These are phyloP conservation scores for Colletotrichum siamense DNA, from an alignment of 2,329 filamentous ascomycete species.

Conservation along the genomic window DNA sequence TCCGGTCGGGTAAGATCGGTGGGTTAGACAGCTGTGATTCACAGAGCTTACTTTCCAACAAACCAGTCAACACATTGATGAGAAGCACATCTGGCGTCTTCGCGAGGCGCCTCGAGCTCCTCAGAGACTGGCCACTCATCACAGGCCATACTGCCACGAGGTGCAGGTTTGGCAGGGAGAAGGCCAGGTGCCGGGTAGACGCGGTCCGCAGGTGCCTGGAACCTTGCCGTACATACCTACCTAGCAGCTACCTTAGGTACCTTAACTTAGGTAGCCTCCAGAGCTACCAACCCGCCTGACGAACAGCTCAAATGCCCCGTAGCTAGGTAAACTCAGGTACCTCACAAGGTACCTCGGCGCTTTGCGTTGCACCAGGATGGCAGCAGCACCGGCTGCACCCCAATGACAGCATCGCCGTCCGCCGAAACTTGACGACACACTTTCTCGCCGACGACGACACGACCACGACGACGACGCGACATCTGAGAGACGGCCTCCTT, in stretches of 20 bases:
- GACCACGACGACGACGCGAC: slow-evolving; percentile 10
- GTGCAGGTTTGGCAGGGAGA: neutral
- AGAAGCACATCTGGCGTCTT: neutral
- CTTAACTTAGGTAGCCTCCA: neutral
- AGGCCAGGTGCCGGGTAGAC: neutral
- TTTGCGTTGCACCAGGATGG: slow-evolving; percentile 8
- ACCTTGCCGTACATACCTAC: neutral
- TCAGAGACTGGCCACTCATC: neutral
- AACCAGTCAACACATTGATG: neutral
- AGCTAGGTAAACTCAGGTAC: neutral
- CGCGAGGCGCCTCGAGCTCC: neutral
- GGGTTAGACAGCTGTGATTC: neutral
- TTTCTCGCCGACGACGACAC: neutral
- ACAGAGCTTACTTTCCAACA: neutral
- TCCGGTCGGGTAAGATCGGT: neutral
- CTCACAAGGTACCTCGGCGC: neutral
- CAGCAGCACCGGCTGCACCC: slow-evolving; percentile 1
- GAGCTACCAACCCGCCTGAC: neutral
- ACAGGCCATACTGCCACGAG: neutral
- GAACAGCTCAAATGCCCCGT: neutral
- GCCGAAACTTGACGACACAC: slow-evolving; percentile 15
- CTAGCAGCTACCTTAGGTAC: neutral
- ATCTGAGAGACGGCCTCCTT: neutral
- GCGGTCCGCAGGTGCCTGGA: neutral
- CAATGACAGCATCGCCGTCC: slow-evolving; percentile 18